A percentile compares a stretch with the other conserved stretches of the same genome.
These are phyloP conservation scores for Solanum chilense DNA, from an alignment of 257 asterid genomes.

Conservation along the genomic window DNA sequence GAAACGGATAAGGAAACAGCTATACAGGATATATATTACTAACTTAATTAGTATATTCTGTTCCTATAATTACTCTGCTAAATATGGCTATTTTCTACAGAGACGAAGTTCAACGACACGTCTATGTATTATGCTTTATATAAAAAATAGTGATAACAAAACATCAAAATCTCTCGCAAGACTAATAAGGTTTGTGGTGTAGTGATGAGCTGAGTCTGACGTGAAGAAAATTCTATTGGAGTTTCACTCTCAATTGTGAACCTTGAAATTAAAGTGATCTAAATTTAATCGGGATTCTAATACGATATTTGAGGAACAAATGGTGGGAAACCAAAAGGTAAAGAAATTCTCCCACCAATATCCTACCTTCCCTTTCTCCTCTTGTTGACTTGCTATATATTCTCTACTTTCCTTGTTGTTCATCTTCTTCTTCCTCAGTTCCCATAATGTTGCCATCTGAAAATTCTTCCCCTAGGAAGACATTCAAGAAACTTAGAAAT, in stretches of 20 bases:
- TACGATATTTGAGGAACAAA: too few relatives aligned
- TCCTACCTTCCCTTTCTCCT: background rate
- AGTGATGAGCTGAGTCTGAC: fast-evolving
- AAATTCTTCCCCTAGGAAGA: background rate
- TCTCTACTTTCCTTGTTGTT: background rate
- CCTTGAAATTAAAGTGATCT: fast-evolving
- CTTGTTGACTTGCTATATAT: background rate
- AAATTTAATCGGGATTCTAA: too few relatives aligned
- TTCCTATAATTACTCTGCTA: too few relatives aligned
- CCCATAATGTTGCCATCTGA: background rate
- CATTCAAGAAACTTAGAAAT: slow-evolving; percentile 1
- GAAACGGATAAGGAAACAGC: too few relatives aligned
- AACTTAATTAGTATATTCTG: too few relatives aligned
- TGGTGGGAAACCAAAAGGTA: background rate
- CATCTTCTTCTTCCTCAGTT: background rate
- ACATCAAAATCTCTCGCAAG: background rate
- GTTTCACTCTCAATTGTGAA: fast-evolving
- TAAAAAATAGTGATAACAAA: background rate
- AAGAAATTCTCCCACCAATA: background rate
- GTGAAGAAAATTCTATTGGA: too few relatives aligned
- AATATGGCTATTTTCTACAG: too few relatives aligned
- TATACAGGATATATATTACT: too few relatives aligned
- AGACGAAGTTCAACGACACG: background rate
- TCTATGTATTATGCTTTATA: background rate
- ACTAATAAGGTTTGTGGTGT: background rate